These are phyloP conservation scores for Alternaria longipes DNA, from an alignment of 2,329 filamentous ascomycete genomes.

Conservation along the genomic window DNA sequence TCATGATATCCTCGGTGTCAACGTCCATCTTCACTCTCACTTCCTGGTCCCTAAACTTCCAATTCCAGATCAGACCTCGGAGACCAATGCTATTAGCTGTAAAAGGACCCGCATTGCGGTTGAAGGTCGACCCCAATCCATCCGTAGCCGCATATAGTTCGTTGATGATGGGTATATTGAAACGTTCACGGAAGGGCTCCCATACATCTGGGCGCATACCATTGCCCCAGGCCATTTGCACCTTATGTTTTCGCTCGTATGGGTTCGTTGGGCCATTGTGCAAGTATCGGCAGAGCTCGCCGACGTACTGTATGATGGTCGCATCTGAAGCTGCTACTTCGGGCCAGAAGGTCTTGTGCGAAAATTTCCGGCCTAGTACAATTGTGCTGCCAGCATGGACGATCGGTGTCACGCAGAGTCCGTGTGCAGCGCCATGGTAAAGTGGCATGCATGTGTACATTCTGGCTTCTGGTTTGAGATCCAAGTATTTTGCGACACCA, in stretches of 20 bases:
- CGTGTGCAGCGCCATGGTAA: constrained; percentile 48
- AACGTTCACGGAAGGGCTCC: constrained; percentile 52
- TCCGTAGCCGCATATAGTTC: constrained; percentile 54
- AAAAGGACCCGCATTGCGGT: constrained; percentile 46
- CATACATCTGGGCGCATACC: constrained; percentile 56
- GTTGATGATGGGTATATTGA: constrained; percentile 51
- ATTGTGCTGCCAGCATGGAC: constrained; percentile 47
- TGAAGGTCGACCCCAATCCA: constrained; percentile 47
- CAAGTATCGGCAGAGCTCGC: constrained; percentile 50
- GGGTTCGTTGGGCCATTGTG: constrained; percentile 45
- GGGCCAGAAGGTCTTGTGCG: constrained; percentile 50
- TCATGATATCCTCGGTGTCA: constrained; percentile 50
- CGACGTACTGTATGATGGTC: constrained; percentile 50
- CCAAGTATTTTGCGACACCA: constrained; percentile 34
- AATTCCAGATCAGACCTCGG: constrained; percentile 48
- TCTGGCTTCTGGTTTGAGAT: constrained; percentile 37
- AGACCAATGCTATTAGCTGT: constrained; percentile 47
- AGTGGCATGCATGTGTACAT: constrained; percentile 53
- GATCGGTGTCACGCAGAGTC: constrained; percentile 38
- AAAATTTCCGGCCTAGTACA: constrained; percentile 44
- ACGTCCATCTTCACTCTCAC: constrained; percentile 51
- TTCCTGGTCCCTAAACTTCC: constrained; percentile 37
- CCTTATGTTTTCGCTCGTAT: constrained; percentile 45
- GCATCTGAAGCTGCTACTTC: constrained; percentile 45
- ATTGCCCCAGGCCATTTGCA: constrained; percentile 51